Evolutionary conservation across 2,329 filamentous ascomycete species (phyloP).

Genomic region (Fonsecaea multimorphosa): DNA sequence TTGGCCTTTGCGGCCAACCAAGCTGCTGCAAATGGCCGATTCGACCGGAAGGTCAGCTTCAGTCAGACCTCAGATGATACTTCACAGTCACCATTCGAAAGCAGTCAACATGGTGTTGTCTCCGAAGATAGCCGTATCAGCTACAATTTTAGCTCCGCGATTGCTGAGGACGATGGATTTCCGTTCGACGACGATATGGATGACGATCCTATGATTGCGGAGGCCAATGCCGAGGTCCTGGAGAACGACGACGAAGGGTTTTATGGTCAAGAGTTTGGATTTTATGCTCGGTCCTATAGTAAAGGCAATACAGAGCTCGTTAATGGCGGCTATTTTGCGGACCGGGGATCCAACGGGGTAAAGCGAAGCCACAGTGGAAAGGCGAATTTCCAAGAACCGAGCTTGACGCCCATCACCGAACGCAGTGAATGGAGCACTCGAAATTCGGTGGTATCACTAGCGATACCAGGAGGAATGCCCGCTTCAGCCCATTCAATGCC

Average conservation of each 20-base stretch:
- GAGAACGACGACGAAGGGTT: slow-evolving; percentile 92
- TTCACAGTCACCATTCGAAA: slow-evolving; percentile 46
- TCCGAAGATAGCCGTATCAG: slow-evolving; percentile 59
- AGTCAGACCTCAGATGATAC: slow-evolving; percentile 50
- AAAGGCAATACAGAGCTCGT: slow-evolving; percentile 64
- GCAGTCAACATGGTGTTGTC: slow-evolving; percentile 53
- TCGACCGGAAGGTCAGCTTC: slow-evolving; percentile 65
- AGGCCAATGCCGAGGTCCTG: slow-evolving; percentile 90
- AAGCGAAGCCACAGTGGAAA: slow-evolving; percentile 74
- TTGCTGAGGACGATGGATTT: slow-evolving; percentile 56
- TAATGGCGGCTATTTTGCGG: slow-evolving; percentile 88
- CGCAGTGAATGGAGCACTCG: slow-evolving; percentile 94
- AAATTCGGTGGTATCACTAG: slow-evolving; percentile 83
- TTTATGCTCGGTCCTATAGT: slow-evolving; percentile 71
- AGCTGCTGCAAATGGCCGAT: slow-evolving; percentile 77
- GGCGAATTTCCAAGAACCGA: slow-evolving; percentile 80
- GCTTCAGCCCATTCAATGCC: slow-evolving; percentile 61
- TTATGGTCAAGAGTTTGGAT: slow-evolving; percentile 96
- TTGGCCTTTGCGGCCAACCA: slow-evolving; percentile 80
- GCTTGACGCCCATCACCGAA: slow-evolving; percentile 94
- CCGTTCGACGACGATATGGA: slow-evolving; percentile 70
- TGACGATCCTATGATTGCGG: slow-evolving; percentile 90
- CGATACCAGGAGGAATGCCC: slow-evolving; percentile 54
- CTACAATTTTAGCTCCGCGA: slow-evolving; percentile 49
- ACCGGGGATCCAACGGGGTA: slow-evolving; percentile 68